phyloP scores from a whole-genome alignment of 2,329 filamentous ascomycete species.

The Chaetomiaceae sp. region DNA sequence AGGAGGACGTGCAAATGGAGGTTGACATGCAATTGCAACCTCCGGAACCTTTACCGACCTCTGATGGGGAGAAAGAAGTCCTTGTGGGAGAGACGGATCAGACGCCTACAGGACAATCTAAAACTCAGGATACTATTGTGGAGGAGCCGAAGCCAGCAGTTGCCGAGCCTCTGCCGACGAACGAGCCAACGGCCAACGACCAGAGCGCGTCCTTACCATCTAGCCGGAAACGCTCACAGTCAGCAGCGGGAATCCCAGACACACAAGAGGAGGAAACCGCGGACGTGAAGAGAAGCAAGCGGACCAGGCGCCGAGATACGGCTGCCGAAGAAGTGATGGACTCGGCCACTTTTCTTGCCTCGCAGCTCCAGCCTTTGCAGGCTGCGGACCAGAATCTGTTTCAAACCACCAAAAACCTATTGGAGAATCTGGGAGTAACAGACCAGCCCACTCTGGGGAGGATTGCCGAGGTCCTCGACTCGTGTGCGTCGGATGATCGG shows the following conservation, averaged over 20 bases:
- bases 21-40: conserved; percentile 31
- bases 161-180: conserved; percentile 4
- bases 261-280: conserved; percentile 50
- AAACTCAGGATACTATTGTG: conserved; percentile 1
- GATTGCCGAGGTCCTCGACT: conserved; percentile 46
- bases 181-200: conserved; percentile 22
- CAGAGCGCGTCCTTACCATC: conserved; percentile 33
- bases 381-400: conserved; percentile 52
- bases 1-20: conserved; percentile 35
- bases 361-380: conserved; percentile 51
- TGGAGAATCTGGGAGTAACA: conserved; percentile 49
- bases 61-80: conserved; percentile 4
- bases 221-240: conserved; percentile 57
- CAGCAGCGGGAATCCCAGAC: conserved; percentile 52
- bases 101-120: conserved; percentile 3
- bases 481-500: conserved; percentile 46
- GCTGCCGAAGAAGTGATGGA: conserved; percentile 49
- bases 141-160: conserved; percentile 11
- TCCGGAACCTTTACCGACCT: conserved; percentile 8
- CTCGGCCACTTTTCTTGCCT: conserved; percentile 45
- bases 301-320: conserved; percentile 56
- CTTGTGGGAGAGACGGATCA: conserved; percentile 5
- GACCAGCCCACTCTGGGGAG: conserved; percentile 41
- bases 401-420: conserved; percentile 47
- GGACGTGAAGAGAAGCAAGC: conserved; percentile 58